A percentile compares a stretch with the other conserved stretches of the same genome.
These are phyloP conservation scores for Pilaira anomala DNA, from an alignment of 192 early-diverging fungal species.

Conservation along the genomic window DNA sequence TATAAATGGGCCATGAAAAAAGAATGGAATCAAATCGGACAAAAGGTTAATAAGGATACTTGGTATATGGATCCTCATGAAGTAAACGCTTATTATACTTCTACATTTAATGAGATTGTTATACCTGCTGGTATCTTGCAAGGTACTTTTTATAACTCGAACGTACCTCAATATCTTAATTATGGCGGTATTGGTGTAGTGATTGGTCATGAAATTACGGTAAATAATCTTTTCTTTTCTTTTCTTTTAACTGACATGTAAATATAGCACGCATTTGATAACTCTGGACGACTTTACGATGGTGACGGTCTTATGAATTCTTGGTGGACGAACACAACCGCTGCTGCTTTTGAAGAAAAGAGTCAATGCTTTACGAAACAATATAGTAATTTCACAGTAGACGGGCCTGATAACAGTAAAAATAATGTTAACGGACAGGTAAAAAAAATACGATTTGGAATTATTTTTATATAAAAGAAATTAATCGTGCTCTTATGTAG, in stretches of 20 bases:
- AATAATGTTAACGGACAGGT: slow-evolving; percentile 53
- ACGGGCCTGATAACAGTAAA: slow-evolving; percentile 36
- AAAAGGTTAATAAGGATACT: slow-evolving; percentile 43
- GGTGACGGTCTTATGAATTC: slow-evolving; percentile 42
- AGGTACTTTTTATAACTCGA: slow-evolving; percentile 55
- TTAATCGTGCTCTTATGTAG: background rate
- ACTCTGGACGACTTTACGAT: slow-evolving; percentile 56
- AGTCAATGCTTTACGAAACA: slow-evolving; percentile 67
- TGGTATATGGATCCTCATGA: slow-evolving; percentile 59
- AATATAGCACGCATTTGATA: slow-evolving; percentile 63
- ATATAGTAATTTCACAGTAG: slow-evolving; percentile 52
- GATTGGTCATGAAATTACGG: slow-evolving; percentile 73
- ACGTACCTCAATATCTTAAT: slow-evolving; percentile 58
- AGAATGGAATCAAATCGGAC: slow-evolving; percentile 23
- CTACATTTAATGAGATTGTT: slow-evolving; percentile 46
- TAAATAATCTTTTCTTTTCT: slow-evolving; percentile 17
- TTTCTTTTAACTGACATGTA: background rate
- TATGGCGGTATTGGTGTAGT: slow-evolving; percentile 69
- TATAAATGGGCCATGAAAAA: slow-evolving; percentile 38
- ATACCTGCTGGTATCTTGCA: slow-evolving; percentile 63
- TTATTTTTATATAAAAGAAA: background rate
- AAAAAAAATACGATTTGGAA: background rate
- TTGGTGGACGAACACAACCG: slow-evolving; percentile 43
- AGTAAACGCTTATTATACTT: slow-evolving; percentile 58
- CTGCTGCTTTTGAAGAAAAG: slow-evolving; percentile 42